Base-by-base conservation (phyloP, 1,284 basidiomycete genomes). In the Ceratobasidium sp. region DNA sequence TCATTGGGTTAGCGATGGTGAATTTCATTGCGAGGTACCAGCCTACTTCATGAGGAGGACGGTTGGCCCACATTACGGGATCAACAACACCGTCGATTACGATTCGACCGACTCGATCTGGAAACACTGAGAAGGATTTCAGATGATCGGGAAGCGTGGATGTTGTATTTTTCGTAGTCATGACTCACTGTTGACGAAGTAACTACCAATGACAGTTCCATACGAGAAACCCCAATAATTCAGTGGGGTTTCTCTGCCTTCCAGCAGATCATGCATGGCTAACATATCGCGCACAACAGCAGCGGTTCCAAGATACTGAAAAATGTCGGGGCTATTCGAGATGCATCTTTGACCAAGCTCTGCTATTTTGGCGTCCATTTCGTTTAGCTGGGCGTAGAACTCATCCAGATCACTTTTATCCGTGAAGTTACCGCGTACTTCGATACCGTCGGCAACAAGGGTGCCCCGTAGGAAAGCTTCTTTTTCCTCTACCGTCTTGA, bases 171-270 rank as follows among this genome's bases (percentile, higher is more conserved):
- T n/a, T n/a, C n/a, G n/a, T n/a, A n/a, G n/a, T n/a, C n/a, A n/a
- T n/a, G n/a, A 42, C 68, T 25, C 32, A 69, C 68, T 69, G 35
- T 64, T 69, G 6, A 69, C 49, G 32, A 69, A 69, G 38, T 69
- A 69, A 8, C 22, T 40, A 3, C 68, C 68, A 25, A 69, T 62
- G 4, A 69, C 40, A 10, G 68, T 69, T 17, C 68, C 68, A n/a
- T 69, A 62, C 43, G 58, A 62, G 40, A 68, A 20, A 15, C 70
- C 70, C 70, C 70, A 71, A 34, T 69, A 71, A 22, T 71, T 25
- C 15, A 71, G 29, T 8, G 53, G 68, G 10, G 25, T 47, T 1
- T 55, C 34, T 8, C 32, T 27, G 35, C 69, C 58, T 32, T 64
- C 69, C 13, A 70, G 34, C 3, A 40, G 15, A 31, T 64, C 69